These are phyloP conservation scores for Malus hybrid DNA, from an alignment of 331 rosid species.

Conservation along the genomic window DNA sequence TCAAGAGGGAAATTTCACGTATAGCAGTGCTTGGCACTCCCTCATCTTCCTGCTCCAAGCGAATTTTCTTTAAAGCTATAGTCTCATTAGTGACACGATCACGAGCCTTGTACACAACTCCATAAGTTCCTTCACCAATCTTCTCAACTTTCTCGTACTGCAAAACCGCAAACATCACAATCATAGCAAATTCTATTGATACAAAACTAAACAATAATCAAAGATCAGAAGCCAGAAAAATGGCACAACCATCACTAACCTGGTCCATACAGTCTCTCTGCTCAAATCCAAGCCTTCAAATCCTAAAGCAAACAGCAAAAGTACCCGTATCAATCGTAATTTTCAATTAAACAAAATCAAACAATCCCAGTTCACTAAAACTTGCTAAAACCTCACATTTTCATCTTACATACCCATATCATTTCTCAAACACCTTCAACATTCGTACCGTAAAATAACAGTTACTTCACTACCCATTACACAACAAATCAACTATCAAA, in stretches of 20 bases:
- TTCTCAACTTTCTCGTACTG: conserved; percentile 98
- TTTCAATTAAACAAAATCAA: not conserved
- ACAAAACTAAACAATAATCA: not conserved
- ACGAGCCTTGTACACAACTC: conserved; percentile 98
- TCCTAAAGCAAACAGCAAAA: not conserved
- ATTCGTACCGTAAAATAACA: not conserved
- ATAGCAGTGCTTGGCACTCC: conserved; percentile 99
- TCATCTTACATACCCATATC: not conserved
- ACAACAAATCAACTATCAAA: not conserved
- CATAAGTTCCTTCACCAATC: conserved; percentile 98
- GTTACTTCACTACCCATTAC: not conserved
- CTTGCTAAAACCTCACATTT: not conserved
- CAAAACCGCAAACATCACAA: conserved; percentile 14
- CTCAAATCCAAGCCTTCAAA: not conserved
- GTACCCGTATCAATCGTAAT: not conserved
- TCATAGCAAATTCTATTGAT: not conserved
- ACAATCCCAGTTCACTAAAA: not conserved
- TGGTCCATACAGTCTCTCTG: conserved; percentile 14
- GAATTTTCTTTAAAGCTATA: conserved; percentile 92
- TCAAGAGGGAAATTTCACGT: conserved; percentile 89
- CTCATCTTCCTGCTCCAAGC: conserved; percentile 97
- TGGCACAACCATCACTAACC: conserved; percentile 6
- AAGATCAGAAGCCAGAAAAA: not conserved
- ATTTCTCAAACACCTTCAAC: not conserved
- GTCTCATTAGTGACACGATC: conserved; percentile 82